Percentiles rank a stretch among this genome's conserved stretches.
Conservation (phyloP, 495 filamentous ascomycete species). For the Stereocaulon alpinum region DNA sequence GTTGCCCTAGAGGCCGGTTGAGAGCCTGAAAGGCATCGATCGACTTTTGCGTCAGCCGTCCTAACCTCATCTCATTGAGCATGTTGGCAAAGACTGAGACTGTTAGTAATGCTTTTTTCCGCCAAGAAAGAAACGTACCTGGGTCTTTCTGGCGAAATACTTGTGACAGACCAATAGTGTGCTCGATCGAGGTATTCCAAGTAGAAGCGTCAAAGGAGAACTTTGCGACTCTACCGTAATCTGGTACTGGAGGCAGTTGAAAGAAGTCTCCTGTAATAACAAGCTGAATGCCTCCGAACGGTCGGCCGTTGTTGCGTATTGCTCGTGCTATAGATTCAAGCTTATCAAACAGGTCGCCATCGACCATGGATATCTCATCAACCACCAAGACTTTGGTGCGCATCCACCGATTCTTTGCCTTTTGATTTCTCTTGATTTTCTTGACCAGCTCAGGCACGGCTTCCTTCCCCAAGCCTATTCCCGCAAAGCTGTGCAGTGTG, state of each 20-base stretch:
- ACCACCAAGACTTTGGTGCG: constrained; percentile 77
- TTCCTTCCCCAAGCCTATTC: constrained; percentile 93
- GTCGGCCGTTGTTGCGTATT: constrained; percentile 73
- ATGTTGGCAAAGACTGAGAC: constrained; percentile 67
- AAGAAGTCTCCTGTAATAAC: constrained; percentile 97
- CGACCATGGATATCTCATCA: constrained; percentile 98
- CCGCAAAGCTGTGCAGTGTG: constrained; percentile 90
- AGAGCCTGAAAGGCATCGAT: constrained; percentile 61
- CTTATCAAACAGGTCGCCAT: constrained; percentile 94
- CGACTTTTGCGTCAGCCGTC: constrained; percentile 60
- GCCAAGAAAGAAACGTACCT: constrained; percentile 35
- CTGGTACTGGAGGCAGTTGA: constrained; percentile 88
- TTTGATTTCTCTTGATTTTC: constrained; percentile 82
- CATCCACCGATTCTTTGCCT: constrained; percentile 81
- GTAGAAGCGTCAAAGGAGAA: constrained; percentile 88
- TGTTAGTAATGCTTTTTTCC: constrained; percentile 18
- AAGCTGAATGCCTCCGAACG: constrained; percentile 93
- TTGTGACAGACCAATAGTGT: constrained; percentile 90
- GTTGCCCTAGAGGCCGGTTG: constrained; percentile 55
- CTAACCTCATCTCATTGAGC: constrained; percentile 95
- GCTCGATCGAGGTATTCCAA: constrained; percentile 85
- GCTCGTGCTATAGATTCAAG: constrained; percentile 77
- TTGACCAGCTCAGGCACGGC: constrained; percentile 69
- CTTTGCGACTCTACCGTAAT: constrained; percentile 58
- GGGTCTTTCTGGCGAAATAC: constrained; percentile 95